These are phyloP conservation scores for Geotrichum reessii DNA, from an alignment of 1,139 yeast species.

Conservation along the genomic window DNA sequence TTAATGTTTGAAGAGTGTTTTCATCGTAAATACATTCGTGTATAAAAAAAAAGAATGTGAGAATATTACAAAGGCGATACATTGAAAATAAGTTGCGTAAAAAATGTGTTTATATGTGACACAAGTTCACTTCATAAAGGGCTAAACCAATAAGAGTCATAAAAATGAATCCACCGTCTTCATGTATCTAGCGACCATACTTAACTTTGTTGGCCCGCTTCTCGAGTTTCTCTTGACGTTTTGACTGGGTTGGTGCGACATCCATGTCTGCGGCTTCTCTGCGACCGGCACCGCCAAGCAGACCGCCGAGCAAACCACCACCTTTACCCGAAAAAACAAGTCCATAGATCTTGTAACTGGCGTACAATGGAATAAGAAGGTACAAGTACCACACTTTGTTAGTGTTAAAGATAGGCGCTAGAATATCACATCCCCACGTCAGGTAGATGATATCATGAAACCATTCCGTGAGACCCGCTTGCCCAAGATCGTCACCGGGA, in stretches of 20 bases:
- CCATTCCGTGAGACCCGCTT: conserved; percentile 68
- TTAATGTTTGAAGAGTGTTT: too few relatives aligned
- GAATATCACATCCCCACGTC: conserved; percentile 56
- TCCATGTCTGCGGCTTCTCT: conserved; percentile 17
- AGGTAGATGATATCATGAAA: conserved; percentile 69
- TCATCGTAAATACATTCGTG: too few relatives aligned
- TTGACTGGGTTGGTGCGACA: conserved; percentile 37
- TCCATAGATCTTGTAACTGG: conserved; percentile 46
- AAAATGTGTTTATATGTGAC: background rate
- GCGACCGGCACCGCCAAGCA: conserved; percentile 20
- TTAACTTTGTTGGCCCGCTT: conserved; percentile 31
- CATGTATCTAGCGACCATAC: background rate
- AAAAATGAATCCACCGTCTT: background rate
- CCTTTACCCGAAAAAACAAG: conserved; percentile 18
- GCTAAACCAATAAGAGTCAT: too few relatives aligned
- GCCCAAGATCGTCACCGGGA: conserved; percentile 62
- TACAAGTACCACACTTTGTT: conserved; percentile 60
- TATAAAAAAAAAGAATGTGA: too few relatives aligned
- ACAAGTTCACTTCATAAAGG: background rate
- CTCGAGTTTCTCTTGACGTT: conserved; percentile 50
- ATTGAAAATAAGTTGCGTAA: background rate
- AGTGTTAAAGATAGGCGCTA: conserved; percentile 51
- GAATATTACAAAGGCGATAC: too few relatives aligned
- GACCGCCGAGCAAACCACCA: conserved; percentile 22
- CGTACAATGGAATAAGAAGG: conserved; percentile 46